Conservation (phyloP, 495 filamentous ascomycete species). For the Aspergillus nidulans region DNA sequence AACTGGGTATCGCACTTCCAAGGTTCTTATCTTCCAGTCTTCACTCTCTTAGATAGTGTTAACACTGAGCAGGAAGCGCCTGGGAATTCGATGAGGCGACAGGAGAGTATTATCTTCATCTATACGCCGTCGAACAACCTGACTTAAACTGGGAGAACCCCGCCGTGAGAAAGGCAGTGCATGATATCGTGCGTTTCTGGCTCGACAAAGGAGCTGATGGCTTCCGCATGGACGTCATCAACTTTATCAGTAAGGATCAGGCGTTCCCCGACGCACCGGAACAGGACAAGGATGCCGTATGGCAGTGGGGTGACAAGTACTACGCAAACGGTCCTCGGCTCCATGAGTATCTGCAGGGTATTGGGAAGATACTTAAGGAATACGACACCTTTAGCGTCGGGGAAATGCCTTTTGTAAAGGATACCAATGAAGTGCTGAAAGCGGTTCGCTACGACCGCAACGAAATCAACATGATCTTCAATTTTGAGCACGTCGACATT, state of each 20-base stretch:
- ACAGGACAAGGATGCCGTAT: constrained; percentile 41
- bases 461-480: constrained; percentile 74
- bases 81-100: constrained; percentile 65
- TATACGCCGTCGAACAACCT: constrained; percentile 61
- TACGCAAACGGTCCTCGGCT: constrained; percentile 63
- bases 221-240: constrained; percentile 67
- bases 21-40: constrained; percentile 26
- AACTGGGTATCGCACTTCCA: constrained; percentile 63
- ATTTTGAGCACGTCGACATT: constrained; percentile 61
- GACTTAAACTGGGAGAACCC: constrained; percentile 74
- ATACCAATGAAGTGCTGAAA: constrained; percentile 55
- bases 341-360: constrained; percentile 59
- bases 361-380: constrained; percentile 60
- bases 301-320: constrained; percentile 52
- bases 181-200: constrained; percentile 69
- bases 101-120: constrained; percentile 66
- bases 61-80: constrained; percentile 38
- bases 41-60: neutral
- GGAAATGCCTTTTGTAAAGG: constrained; percentile 60
- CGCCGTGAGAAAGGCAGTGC: constrained; percentile 57
- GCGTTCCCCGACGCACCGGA: constrained; percentile 59
- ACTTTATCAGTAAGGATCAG: constrained; percentile 61
- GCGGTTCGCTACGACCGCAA: constrained; percentile 53
- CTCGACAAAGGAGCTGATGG: constrained; percentile 62
- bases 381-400: constrained; percentile 69